Conservation (phyloP, 805 yeast genomes). For the Nakazawaea peltata region DNA sequence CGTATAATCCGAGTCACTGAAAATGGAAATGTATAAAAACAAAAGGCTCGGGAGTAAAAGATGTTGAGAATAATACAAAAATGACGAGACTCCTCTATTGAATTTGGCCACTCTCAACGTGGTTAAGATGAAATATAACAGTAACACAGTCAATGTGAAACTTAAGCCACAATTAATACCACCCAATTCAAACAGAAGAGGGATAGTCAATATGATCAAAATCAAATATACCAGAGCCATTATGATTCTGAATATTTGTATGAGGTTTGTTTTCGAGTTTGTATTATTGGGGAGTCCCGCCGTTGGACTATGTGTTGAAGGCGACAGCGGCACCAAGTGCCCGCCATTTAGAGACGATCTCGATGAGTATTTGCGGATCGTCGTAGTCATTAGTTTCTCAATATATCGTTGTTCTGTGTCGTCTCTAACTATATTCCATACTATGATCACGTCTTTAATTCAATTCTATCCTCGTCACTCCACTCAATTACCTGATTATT, state of each 20-base stretch:
- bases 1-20: constrained; percentile 24
- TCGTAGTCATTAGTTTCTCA: constrained; percentile 1
- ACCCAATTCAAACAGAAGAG: constrained; percentile 90
- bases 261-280: neutral
- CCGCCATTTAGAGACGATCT: constrained; percentile 5
- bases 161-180: constrained; percentile 86
- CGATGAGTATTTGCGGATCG: constrained; percentile 5
- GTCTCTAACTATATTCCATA: neutral
- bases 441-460: neutral
- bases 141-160: constrained; percentile 65
- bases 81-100: constrained; percentile 34
- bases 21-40: constrained; percentile 56
- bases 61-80: constrained; percentile 74
- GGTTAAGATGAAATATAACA: constrained; percentile 64
- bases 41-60: constrained; percentile 73
- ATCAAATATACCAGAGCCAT: constrained; percentile 55
- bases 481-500: too few species aligned
- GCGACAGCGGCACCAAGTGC: too few species aligned
- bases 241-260: constrained; percentile 23
- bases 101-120: constrained; percentile 53
- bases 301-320: too few species aligned
- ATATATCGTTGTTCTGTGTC: neutral
- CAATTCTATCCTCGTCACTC: neutral
- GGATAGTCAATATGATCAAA: constrained; percentile 73
- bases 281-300: neutral